Base-by-base conservation (phyloP, 345 rosid genomes). In the Citrus cavaleriei region DNA sequence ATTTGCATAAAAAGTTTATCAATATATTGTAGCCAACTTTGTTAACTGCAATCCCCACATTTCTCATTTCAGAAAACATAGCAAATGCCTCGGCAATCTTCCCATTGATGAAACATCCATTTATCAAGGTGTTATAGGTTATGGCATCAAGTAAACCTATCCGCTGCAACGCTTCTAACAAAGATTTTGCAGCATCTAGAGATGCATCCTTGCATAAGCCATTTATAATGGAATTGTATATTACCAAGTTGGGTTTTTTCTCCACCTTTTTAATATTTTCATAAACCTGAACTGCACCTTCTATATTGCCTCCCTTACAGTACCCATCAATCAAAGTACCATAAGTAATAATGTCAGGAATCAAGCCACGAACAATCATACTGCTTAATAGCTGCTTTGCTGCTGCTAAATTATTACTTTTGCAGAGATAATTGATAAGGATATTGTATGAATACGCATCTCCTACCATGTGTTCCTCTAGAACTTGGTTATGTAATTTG, bases 281-380 rank as follows among this genome's bases (percentile, higher is more conserved):
- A 37, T 90, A 87, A 22, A 87, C 61, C 46, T 76, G 78, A 7
- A 87, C 49, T 5, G 98, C 92, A 70, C n/a, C 79, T 60, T 88
- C 87, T 63, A 92, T 38, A 62, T 82, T 83, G 51, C 95, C 91
- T 84, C 86, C 87, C 72, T 90, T 90, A 79, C 89, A 78, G 75
- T 91, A 83, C 32, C 91, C 90, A 51, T 91, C 85, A 12, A 93
- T 90, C 83, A 93, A 80, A 63, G 89, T 86, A 77, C 90, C 91
- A 55, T 91, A 93, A 4, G 95, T 89, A 75, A 88, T 69, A 22
- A 74, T 72, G 61, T 81, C 89, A 27, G 93, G 93, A 80, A 64
- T 77, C 76, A 91, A 77, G 64, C 95, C 93, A 22, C 28, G 85
- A 80, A 86, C 87, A 67, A 87, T n/a, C 90, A 93, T 90, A 73